Evolutionary conservation across 2,329 filamentous ascomycete genomes (phyloP), one percentile per base, ranked within the genome.

Genomic region (Graphiopsis chlorocephala): DNA sequence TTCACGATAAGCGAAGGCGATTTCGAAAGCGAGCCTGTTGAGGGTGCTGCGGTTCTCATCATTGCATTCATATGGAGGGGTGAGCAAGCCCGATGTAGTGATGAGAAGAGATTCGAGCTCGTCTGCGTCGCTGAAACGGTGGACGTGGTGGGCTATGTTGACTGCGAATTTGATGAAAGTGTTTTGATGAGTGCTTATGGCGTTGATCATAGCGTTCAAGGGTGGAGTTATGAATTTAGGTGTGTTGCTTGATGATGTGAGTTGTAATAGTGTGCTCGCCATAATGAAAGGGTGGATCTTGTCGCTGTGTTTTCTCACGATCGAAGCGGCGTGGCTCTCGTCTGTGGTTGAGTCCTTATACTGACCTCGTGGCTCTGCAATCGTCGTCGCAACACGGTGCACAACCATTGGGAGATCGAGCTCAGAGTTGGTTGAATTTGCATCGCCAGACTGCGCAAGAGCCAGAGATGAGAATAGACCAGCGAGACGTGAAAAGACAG

Each of bases 1-100:
- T 50, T 62, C 60, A 6, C 56, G 15, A 12, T 67, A 64, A 8
- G 66, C 63, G 2, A 52, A 59, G 6, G 65, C 59, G 35, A 52
- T 17, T 38, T 65, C 59, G 28, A 68, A 56, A 3, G 64, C 67
- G 17, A 68, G 45, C 17, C 56, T 56, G 26, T 33, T 55, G 29
- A 62, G 33, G 3, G n/a, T 23, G 25, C 29, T 20, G 20, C 60
- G 48, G 14, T 55, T 12, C 6, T 45, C 48, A 6, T 23, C n/a
- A n/a, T 1, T 45, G 25, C 31, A 25, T 17, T 31, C 60, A 12
- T 11, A 8, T 17, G 48, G 48, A 11, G 60, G 60, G 0, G 20
- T 15, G 2, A 62, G 12, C 10, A 62, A 31, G 17, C 15, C 31
- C 31, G 47, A 53, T 25, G 60, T 62, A 20, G 26, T 45, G 4